Evolutionary conservation across 2,329 filamentous ascomycete species (phyloP), one percentile per base, ranked within the genome.

Genomic region (Neonectria coccinea): DNA sequence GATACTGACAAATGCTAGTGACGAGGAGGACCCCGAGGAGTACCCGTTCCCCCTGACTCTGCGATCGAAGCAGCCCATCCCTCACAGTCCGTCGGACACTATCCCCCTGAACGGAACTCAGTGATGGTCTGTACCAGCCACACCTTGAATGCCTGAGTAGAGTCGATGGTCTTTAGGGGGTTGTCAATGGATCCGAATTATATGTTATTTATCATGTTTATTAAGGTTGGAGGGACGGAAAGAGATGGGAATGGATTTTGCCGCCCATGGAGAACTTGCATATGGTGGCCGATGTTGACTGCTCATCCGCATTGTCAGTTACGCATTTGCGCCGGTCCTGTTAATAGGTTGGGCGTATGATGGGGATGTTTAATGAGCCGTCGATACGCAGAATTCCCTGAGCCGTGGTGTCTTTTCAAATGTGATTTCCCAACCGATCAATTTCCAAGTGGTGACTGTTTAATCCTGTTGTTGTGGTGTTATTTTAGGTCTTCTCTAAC

Each of bases 11-110:
- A 39, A 12, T 53, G 5, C 2, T 41, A 97, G 93, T 81, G 93
- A 96, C 79, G 94, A 97, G 78, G 96, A 98, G 83, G 96, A 98
- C 72, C 89, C 91, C 1, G 95, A 89, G n/a, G 87, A 89, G 75
- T 88, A 88, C 69, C 84, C 85, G 1, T 89, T 88, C 79, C 86
- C 86, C 27, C 77, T 89, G 67, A 88, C 86, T 7, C 80, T 89
- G 64, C 83, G 86, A 69, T 81, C 82, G 18, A 87, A 87, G 81
- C 83, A 82, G 16, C 77, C 81, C 74, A 44, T 52, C 14, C 66
- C 70, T 4, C 63, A 64, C 18, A 74, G 72, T 33, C 72, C 72
- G 18, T 62, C 69, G n/a, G 72, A 73, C 53, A 68, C 63, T 9
- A 56, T 70, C 9, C 72, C 72, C 3, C 64, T 74, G 55, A 74